Evolutionary conservation across 495 filamentous ascomycete species (phyloP), one percentile per base, ranked within the genome.

Genomic region (Neohortaea acidophila): DNA sequence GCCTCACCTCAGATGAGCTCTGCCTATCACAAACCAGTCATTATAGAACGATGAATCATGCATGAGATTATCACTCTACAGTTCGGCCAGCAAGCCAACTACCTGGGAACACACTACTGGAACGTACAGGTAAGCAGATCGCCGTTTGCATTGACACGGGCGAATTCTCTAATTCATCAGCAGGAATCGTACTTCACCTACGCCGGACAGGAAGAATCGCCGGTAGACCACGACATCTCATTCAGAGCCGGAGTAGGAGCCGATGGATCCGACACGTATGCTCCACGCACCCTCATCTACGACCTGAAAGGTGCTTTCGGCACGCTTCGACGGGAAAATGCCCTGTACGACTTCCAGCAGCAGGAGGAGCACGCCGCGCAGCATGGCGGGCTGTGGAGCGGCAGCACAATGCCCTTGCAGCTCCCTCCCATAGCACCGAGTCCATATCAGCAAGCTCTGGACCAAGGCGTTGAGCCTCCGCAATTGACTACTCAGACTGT

Each of bases 141-240:
- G 19, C 2, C 7, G 15, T 11, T 8, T 15, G 6, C 18, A 45
- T 42, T 39, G 29, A 17, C 15, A 18, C 2, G n/a, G 9, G 8
- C n/a, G 7, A n/a, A n/a, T n/a, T n/a, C n/a, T n/a, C 26, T 37
- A 21, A 20, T n/a, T n/a, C 14, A 23, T 39, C 30, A 51, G 40
- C 26, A 85, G 83, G 91, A 97, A 66, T 94, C 87, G 9, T 97
- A 97, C 60, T 97, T 97, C 55, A 94, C 89, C 18, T 96, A 94
- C 54, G 64, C 68, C 8, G 69, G 68, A 22, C 63, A 75, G 21
- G 61, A 73, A 34, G 68, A 70, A 39, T 81, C 84, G 17, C 68
- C 69, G 0, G 60, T 99, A 41, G 73, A 99, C 52, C 89, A 96
- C 65, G 81, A 96, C 57, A 68, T 96, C 35, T 81, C 91, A 54